phyloP scores from a whole-genome alignment of 257 asterid genomes.

The Anisodus acutangulus region DNA sequence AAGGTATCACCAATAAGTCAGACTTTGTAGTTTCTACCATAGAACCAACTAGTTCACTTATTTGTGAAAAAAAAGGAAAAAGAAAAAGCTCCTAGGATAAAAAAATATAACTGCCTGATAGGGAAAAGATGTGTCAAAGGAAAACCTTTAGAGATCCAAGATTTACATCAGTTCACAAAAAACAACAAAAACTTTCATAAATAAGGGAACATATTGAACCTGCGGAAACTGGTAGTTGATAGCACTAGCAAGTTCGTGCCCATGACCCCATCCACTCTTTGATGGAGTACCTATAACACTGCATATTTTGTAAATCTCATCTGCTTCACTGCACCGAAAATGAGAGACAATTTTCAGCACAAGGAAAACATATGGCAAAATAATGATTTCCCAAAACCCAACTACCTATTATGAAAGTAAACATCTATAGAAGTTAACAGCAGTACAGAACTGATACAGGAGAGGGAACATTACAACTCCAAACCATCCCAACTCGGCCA shows the following conservation, averaged over 20 bases:
- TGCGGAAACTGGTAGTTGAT: slow-evolving; percentile 71
- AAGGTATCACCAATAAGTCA: background rate
- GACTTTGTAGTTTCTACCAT: slow-evolving; percentile 17
- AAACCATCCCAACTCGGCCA: background rate
- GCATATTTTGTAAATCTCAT: slow-evolving; percentile 90
- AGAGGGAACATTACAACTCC: background rate
- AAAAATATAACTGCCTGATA: background rate
- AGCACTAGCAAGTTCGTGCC: slow-evolving; percentile 66
- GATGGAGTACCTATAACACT: slow-evolving; percentile 82
- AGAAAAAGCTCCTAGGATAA: background rate
- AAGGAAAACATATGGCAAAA: background rate
- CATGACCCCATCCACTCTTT: slow-evolving; percentile 64
- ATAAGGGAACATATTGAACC: slow-evolving; percentile 49
- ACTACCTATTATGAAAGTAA: background rate
- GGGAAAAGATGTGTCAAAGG: background rate
- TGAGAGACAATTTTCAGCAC: slow-evolving; percentile 30
- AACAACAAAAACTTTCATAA: background rate
- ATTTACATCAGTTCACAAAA: background rate
- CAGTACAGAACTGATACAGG: background rate
- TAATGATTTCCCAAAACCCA: background rate
- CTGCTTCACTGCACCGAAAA: slow-evolving; percentile 72
- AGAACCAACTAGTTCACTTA: background rate
- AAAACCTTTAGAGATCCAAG: background rate
- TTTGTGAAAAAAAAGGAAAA: background rate
- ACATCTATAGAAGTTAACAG: background rate